A percentile compares a stretch with the other conserved stretches of the same genome.
Evolutionary conservation across 192 early-diverging fungal species (phyloP).

Genomic region (Coemansia sp.): DNA sequence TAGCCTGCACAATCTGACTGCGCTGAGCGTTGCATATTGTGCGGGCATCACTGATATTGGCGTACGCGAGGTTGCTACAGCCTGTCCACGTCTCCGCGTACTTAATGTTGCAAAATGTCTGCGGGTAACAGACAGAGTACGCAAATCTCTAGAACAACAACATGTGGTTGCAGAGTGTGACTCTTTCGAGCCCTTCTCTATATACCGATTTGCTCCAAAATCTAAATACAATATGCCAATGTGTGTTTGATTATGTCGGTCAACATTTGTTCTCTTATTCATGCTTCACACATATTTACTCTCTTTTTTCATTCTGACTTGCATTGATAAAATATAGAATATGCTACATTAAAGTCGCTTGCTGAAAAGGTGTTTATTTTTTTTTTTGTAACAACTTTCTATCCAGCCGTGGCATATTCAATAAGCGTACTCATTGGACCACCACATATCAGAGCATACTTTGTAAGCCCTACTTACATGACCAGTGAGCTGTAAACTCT

Average conservation of each 20-base stretch:
- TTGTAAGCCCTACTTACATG: too few species aligned
- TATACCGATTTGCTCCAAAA: constrained; percentile 9
- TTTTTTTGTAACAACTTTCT: neutral
- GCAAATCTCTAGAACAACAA: constrained; percentile 11
- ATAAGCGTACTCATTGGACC: too few species aligned
- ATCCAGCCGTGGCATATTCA: too few species aligned
- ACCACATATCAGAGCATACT: too few species aligned
- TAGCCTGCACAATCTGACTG: constrained; percentile 24
- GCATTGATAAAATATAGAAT: constrained; percentile 4
- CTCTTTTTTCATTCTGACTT: neutral
- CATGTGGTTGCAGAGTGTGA: constrained; percentile 19
- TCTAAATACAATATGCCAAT: neutral
- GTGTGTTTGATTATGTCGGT: neutral
- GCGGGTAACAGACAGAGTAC: constrained; percentile 27
- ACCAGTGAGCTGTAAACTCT: too few species aligned
- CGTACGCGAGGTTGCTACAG: constrained; percentile 39
- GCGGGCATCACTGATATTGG: constrained; percentile 52
- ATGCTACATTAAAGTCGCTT: neutral
- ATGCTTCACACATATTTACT: neutral
- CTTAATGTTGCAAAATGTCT: constrained; percentile 55
- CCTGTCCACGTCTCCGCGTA: constrained; percentile 34
- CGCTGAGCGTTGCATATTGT: constrained; percentile 57
- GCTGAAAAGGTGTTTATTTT: neutral
- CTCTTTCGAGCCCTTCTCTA: constrained; percentile 39
- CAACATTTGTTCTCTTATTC: constrained; percentile 1